Percentiles rank a stretch among this genome's conserved stretches.
Evolutionary conservation across 2,329 filamentous ascomycete species (phyloP).

Genomic region (Ophiocordyceps camponoti-leonardi): DNA sequence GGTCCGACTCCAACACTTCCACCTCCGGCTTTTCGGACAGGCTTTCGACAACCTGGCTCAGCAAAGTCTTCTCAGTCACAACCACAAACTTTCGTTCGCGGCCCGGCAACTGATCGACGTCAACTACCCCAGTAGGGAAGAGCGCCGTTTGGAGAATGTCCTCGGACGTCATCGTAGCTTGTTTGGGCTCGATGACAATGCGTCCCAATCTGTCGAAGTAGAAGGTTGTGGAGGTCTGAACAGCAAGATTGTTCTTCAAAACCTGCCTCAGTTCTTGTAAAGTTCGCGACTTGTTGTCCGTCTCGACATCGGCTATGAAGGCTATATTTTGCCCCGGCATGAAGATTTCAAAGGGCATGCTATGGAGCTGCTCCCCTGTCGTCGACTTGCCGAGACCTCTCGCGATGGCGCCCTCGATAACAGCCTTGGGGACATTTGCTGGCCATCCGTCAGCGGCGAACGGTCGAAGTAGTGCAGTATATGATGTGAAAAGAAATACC

Average conservation of each 20-base stretch:
- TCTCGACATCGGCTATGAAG: conserved; percentile 70
- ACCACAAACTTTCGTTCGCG: conserved; percentile 44
- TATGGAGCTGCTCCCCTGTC: conserved; percentile 60
- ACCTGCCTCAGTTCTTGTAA: conserved; percentile 55
- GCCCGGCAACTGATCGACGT: conserved; percentile 51
- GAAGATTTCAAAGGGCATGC: conserved; percentile 62
- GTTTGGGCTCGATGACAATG: conserved; percentile 45
- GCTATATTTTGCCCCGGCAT: conserved; percentile 54
- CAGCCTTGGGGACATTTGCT: conserved; percentile 64
- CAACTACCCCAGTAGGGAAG: conserved; percentile 60
- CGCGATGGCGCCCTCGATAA: conserved; percentile 73
- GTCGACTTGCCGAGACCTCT: conserved; percentile 73
- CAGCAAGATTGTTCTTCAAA: conserved; percentile 56
- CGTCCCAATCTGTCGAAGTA: conserved; percentile 71
- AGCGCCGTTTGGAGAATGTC: conserved; percentile 68
- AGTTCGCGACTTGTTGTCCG: conserved; percentile 60
- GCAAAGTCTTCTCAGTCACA: conserved; percentile 18
- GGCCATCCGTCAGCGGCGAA: neutral
- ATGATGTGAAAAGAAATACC: conserved; percentile 17
- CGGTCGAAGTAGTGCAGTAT: neutral
- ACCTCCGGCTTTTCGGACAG: conserved; percentile 47
- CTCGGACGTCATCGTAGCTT: conserved; percentile 38
- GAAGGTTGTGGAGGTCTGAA: conserved; percentile 58
- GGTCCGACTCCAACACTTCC: conserved; percentile 57
- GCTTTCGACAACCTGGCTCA: conserved; percentile 18